These are phyloP conservation scores for Aspergillus panamensis DNA, from an alignment of 495 filamentous ascomycete genomes.

Conservation along the genomic window DNA sequence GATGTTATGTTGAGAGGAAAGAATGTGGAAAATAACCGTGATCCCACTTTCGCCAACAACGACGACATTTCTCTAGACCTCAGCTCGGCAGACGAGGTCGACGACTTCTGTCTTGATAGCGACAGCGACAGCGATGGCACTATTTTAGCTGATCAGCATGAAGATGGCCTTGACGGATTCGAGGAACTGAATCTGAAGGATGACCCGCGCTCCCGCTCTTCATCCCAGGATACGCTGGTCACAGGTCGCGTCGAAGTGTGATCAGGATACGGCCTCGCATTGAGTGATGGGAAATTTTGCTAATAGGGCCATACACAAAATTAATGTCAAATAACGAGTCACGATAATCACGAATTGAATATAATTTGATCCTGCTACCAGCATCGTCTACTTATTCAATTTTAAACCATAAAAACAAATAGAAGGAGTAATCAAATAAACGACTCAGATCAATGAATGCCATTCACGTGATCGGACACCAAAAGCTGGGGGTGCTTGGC, in stretches of 20 bases:
- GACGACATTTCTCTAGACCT: conserved; percentile 10
- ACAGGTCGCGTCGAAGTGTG: no score
- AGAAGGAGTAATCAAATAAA: background rate
- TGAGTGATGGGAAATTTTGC: background rate
- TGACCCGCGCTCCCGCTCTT: background rate
- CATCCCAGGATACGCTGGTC: background rate
- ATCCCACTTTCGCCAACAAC: background rate
- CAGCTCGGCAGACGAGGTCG: conserved; percentile 10
- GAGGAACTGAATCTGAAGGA: conserved; percentile 14
- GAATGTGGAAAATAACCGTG: conserved; percentile 6
- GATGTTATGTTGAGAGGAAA: background rate
- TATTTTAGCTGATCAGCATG: conserved; percentile 6
- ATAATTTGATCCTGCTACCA: background rate
- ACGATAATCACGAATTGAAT: background rate
- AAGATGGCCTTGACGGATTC: conserved; percentile 2
- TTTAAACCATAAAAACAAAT: background rate
- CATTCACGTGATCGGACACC: conserved; percentile 20
- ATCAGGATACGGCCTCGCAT: background rate
- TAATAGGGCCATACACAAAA: background rate
- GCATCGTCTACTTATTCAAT: no score
- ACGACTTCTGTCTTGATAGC: conserved; percentile 9
- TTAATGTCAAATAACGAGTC: background rate
- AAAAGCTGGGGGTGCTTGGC: conserved; percentile 17
- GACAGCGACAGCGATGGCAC: conserved; percentile 14
- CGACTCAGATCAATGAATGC: background rate